Evolutionary conservation across 176 grass and related monocot species (phyloP).

Genomic region (Oryza glaberrima): DNA sequence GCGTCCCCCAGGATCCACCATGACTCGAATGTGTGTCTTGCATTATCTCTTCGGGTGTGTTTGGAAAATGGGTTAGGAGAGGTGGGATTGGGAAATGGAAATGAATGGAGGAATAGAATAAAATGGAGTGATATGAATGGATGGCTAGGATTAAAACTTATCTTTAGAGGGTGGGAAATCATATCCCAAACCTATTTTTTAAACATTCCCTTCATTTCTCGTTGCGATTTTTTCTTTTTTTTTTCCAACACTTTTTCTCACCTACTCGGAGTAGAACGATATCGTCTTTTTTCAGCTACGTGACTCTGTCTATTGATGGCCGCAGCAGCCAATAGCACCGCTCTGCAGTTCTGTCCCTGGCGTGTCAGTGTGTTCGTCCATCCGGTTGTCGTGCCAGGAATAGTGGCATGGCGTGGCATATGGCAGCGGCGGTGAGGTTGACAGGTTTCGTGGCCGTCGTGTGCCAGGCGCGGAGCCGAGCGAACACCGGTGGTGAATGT

Average conservation of each 20-base stretch:
- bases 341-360: not conserved
- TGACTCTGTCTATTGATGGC: not conserved
- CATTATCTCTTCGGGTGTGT: not conserved
- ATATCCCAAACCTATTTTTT: too few species aligned
- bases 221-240: not conserved
- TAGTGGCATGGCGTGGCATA: not conserved
- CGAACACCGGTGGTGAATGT: not conserved
- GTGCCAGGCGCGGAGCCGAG: not conserved
- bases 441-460: constrained; percentile 28
- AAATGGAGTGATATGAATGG: too few species aligned
- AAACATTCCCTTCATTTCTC: too few species aligned
- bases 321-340: not conserved
- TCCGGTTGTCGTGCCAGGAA: not conserved
- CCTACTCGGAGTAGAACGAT: constrained; percentile 28
- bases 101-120: too few species aligned
- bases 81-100: too few species aligned
- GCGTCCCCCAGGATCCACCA: constrained; percentile 3
- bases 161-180: too few species aligned
- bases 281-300: not conserved
- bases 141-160: too few species aligned
- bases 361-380: constrained; percentile 2
- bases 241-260: not conserved
- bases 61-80: too few species aligned
- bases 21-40: not conserved
- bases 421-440: not conserved